Percentiles rank a stretch among this genome's conserved stretches.
These are phyloP conservation scores for Pleurotus eryngii DNA, from an alignment of 768 basidiomycete species.

Conservation along the genomic window DNA sequence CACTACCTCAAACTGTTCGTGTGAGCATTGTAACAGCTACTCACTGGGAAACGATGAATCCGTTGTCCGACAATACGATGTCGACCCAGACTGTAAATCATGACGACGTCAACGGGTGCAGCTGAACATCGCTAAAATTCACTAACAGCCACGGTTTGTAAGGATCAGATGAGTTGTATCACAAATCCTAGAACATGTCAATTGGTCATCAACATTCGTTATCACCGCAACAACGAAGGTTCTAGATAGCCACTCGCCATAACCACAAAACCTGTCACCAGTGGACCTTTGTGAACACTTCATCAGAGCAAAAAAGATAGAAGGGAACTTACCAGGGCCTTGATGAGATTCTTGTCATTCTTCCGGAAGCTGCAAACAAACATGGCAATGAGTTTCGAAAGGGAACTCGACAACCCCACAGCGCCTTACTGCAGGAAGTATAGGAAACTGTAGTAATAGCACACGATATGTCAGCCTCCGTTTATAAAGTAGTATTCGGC, in stretches of 20 bases:
- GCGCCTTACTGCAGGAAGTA: background rate
- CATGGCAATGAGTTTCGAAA: background rate
- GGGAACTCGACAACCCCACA: background rate
- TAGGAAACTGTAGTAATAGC: background rate
- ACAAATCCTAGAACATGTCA: background rate
- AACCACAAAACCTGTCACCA: background rate
- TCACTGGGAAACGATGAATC: constrained; percentile 2
- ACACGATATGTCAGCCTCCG: background rate
- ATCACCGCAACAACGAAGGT: background rate
- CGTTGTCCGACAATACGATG: constrained; percentile 2
- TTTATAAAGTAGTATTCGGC: background rate
- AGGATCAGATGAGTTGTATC: constrained; percentile 7
- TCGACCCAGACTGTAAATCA: constrained; percentile 3
- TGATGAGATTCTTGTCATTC: constrained; percentile 2
- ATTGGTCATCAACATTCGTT: too few species aligned
- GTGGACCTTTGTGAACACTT: background rate
- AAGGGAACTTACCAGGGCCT: background rate
- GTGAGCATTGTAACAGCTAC: background rate
- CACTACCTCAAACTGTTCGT: background rate
- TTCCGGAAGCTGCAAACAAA: background rate
- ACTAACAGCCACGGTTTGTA: constrained; percentile 6
- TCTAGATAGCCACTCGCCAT: background rate
- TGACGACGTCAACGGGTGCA: background rate
- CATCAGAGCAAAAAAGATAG: background rate
- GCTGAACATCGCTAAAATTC: background rate